Evolutionary conservation across 2,329 filamentous ascomycete species (phyloP).

Genomic region (Sporothrix luriei): DNA sequence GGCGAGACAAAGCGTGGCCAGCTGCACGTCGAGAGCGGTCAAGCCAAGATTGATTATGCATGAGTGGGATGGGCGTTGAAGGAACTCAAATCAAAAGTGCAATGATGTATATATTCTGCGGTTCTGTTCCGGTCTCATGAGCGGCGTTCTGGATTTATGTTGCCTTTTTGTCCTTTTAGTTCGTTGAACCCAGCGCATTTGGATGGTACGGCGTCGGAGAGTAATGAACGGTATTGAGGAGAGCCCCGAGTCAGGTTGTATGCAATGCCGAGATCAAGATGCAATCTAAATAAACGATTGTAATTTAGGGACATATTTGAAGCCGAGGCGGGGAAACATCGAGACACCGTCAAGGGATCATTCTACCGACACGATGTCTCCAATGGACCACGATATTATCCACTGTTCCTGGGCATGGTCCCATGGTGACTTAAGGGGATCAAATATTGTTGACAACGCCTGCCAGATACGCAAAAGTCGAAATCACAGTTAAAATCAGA

Average conservation of each 20-base stretch:
- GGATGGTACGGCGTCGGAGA: neutral
- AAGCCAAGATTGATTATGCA: conserved; percentile 15
- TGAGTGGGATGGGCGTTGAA: neutral
- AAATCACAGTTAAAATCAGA: neutral
- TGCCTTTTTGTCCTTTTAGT: neutral
- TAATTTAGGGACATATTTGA: neutral
- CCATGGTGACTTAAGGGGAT: neutral
- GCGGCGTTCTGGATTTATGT: conserved; percentile 9
- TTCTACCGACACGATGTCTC: neutral
- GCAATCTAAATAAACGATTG: conserved; percentile 5
- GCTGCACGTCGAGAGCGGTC: conserved; percentile 21
- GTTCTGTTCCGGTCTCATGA: neutral
- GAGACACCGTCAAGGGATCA: neutral
- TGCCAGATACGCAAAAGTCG: neutral
- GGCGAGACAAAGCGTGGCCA: conserved; percentile 21
- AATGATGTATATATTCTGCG: neutral
- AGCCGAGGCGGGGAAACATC: neutral
- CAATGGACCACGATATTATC: neutral
- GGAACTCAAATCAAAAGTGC: neutral
- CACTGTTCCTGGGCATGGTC: neutral
- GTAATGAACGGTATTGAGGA: conserved; percentile 15
- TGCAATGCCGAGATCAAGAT: neutral
- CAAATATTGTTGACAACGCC: neutral
- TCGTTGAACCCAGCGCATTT: neutral
- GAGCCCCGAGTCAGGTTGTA: neutral